Conservation (phyloP, 1,284 basidiomycete genomes). For the Sanghuangporus weigelae region DNA sequence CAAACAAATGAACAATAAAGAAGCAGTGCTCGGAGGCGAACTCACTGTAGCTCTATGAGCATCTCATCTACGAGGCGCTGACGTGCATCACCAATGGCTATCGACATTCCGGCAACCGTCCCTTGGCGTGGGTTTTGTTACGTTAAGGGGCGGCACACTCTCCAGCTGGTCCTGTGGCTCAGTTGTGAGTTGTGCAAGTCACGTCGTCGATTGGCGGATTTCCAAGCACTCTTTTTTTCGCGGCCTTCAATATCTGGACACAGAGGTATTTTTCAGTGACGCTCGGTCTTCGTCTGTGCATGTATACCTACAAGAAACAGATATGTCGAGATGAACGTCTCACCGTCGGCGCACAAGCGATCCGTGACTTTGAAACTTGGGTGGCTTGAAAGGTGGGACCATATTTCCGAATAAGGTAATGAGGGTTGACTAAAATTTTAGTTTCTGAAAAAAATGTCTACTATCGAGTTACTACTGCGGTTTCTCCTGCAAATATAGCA, state of each 20-base stretch:
- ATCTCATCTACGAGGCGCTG: slow-evolving; percentile 20
- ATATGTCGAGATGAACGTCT: neutral
- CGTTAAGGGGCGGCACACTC: neutral
- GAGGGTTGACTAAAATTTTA: neutral
- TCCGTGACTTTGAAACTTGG: neutral
- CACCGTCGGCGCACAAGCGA: neutral
- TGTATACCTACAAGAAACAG: neutral
- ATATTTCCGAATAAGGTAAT: neutral
- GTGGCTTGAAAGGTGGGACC: neutral
- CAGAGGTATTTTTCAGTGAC: neutral
- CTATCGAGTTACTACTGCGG: neutral
- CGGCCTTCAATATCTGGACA: neutral
- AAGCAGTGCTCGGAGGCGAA: neutral
- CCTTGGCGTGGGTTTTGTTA: neutral
- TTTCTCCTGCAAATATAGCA: neutral
- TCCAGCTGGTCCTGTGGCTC: neutral
- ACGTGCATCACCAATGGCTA: neutral
- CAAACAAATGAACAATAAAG: neutral
- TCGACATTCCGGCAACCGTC: neutral
- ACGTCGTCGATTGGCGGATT: neutral
- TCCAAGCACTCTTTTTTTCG: neutral
- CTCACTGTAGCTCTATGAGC: slow-evolving; percentile 21
- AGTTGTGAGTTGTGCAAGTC: neutral
- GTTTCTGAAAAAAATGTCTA: neutral
- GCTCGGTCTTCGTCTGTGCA: neutral